Conservation (phyloP, 2,329 filamentous ascomycete genomes). For the Diplocarpon rosae region DNA sequence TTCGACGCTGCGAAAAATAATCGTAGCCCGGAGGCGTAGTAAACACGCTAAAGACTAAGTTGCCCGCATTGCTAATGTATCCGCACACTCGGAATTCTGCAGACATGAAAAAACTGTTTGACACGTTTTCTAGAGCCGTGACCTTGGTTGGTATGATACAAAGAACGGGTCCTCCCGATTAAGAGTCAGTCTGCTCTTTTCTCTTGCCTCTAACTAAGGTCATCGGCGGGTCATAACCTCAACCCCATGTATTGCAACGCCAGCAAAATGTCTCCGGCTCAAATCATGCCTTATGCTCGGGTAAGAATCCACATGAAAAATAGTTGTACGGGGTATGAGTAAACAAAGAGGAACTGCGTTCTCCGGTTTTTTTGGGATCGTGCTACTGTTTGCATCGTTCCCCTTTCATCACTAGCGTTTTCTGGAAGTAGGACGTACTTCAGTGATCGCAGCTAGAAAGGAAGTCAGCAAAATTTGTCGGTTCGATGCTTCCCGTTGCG, state of each 20-base stretch:
- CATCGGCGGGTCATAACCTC: neutral
- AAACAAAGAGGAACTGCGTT: slow-evolving; percentile 86
- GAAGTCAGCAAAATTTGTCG: neutral
- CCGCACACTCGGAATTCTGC: no score
- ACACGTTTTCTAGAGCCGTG: no score
- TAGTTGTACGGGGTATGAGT: slow-evolving; percentile 89
- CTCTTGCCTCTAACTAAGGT: no score
- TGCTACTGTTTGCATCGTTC: slow-evolving; percentile 58
- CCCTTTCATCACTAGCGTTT: slow-evolving; percentile 51
- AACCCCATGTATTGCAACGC: slow-evolving; percentile 10
- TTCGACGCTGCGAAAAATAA: no score
- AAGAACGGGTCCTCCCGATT: no score
- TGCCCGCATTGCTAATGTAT: no score
- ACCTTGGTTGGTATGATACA: no score
- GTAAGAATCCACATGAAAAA: slow-evolving; percentile 83
- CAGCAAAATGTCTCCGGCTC: slow-evolving; percentile 13
- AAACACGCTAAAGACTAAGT: no score
- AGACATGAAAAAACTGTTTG: no score
- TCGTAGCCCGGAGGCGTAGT: no score
- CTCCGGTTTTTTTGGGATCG: slow-evolving; percentile 77
- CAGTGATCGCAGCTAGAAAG: slow-evolving; percentile 68
- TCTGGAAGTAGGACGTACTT: slow-evolving; percentile 94
- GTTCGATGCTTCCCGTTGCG: neutral
- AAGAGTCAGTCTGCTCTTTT: no score
- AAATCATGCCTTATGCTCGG: slow-evolving; percentile 11